A percentile compares a stretch with the other conserved stretches of the same genome.
These are phyloP conservation scores for Dalbergia oliveri DNA, from an alignment of 306 rosid species.

Conservation along the genomic window DNA sequence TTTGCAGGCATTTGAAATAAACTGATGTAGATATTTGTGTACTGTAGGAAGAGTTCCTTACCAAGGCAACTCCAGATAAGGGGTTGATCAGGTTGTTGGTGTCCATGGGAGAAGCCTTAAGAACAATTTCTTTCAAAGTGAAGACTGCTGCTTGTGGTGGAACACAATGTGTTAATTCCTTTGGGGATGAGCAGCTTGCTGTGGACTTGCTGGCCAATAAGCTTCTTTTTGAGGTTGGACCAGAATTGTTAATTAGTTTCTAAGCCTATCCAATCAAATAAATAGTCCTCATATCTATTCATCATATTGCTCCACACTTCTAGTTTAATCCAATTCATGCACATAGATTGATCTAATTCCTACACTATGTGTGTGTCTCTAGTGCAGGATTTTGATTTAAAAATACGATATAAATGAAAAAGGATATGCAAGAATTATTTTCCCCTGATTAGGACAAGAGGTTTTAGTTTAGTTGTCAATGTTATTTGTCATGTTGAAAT, in stretches of 20 bases:
- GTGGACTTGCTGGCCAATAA: constrained; percentile 93
- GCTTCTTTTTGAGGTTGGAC: constrained; percentile 88
- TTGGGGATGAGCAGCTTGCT: constrained; percentile 98
- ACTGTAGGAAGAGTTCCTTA: constrained; percentile 85
- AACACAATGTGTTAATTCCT: constrained; percentile 95
- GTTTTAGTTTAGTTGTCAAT: not conserved
- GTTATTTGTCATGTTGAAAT: constrained; percentile 22
- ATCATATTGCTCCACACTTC: constrained; percentile 8
- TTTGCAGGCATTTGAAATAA: constrained; percentile 29
- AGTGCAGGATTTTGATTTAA: constrained; percentile 11
- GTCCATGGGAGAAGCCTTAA: constrained; percentile 94
- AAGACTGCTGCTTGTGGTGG: constrained; percentile 99
- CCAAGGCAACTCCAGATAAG: constrained; percentile 91
- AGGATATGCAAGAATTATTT: not conserved
- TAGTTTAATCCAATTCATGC: constrained; percentile 32
- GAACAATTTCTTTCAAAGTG: constrained; percentile 95
- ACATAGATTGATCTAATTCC: constrained; percentile 3
- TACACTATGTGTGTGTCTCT: not conserved
- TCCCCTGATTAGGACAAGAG: not conserved
- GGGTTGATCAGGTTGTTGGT: constrained; percentile 79
- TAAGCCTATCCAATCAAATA: not conserved
- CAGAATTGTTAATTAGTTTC: constrained; percentile 13
- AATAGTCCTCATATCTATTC: not conserved
- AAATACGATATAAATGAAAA: constrained; percentile 6
- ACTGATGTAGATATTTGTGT: constrained; percentile 17